Base-by-base conservation (phyloP, 2,329 filamentous ascomycete species). In the Sclerotinia minor region DNA sequence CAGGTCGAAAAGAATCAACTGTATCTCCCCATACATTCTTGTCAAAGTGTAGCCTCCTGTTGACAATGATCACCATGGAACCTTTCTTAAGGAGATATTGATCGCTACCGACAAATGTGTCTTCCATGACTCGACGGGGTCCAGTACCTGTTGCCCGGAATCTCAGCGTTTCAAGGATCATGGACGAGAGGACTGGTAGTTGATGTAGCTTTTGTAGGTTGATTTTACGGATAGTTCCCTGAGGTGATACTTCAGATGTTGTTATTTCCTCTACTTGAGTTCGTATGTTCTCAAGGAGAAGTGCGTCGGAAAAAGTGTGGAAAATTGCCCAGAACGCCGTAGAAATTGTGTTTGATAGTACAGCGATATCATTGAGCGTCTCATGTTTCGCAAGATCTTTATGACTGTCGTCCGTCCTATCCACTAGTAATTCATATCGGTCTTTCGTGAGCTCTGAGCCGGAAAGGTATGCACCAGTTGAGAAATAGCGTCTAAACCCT, bases 81-180 rank as follows among this genome's bases (percentile, higher is more conserved):
- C 38, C 47, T 21, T 67, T 67, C 58, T 45, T 61, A 9, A 67
- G 55, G 4, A 61, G 55, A 41, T 61, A 67, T 50, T 67, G 44
- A 61, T 67, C 65, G n/a, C 52, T 19, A 13, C 64, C 54, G 38
- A 67, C 19, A 45, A 53, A 24, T 6, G 63, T 67, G 19, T 61
- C 65, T 32, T 60, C 65, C 35, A 53, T 53, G 24, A 67, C 55
- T 17, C 47, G 49, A 5, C 65, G 55, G 3, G 65, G 45, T 35
- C 65, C 54, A 2, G 55, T 44, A 19, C 65, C 65, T 19, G 55
- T 61, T 32, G 55, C 50, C 5, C 45, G 55, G 45, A 35, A 61
- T 38, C 65, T 55, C 38, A 67, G 5, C 17, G 55, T 50, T 61
- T 67, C 65, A 5, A 35, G 13, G 19, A 49, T 45, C 45, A 29